Base-by-base conservation (phyloP, 2,329 filamentous ascomycete genomes). In the Pezicula rhizophila region DNA sequence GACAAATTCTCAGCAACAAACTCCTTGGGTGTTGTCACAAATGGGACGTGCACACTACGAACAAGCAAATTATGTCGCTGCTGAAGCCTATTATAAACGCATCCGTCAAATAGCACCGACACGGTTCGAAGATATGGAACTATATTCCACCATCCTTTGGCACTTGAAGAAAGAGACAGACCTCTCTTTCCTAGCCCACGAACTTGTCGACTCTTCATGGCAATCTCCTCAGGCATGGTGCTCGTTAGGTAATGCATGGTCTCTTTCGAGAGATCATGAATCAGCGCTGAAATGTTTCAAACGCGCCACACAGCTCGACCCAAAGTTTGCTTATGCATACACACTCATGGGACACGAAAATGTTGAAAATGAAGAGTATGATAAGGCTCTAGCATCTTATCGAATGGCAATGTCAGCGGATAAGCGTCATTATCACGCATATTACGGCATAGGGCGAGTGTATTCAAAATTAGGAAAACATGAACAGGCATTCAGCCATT, bases 91-190 rank as follows among this genome's bases (percentile, higher is more conserved):
- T 60, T 99, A 96, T 66, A 77, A 82, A 50, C 82, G 84, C 48
- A 80, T 99, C 56, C 84, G 89, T 45, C 79, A 85, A 28, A 76
- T 93, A 57, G 84, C 88, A 11, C 92, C 92, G 1, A 87, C 88
- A 1, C 82, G 89, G 4, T 76, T 95, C 40, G 87, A 95, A 63
- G 91, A 96, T 62, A 96, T 97, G 91, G 93, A 99, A 64, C 84
- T 97, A 33, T 99, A 96, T 69, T 97, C 92, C 12, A 99, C 93
- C 1, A 85, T 95, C n/a, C 77, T 99, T n/a, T 99, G 95, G 93
- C 91, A 96, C 66, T 72, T 96, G 53, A 96, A 95, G 68, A 85
- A 87, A 54, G 92, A 96, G 63, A 87, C 90, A 0, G 89, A 96
- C 52, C 76, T 99, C 18, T 91, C 92, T 1, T 95, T 93, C 68